Evolutionary conservation across 2,329 filamentous ascomycete species (phyloP).

Genomic region (Botrytis hyacinthi): DNA sequence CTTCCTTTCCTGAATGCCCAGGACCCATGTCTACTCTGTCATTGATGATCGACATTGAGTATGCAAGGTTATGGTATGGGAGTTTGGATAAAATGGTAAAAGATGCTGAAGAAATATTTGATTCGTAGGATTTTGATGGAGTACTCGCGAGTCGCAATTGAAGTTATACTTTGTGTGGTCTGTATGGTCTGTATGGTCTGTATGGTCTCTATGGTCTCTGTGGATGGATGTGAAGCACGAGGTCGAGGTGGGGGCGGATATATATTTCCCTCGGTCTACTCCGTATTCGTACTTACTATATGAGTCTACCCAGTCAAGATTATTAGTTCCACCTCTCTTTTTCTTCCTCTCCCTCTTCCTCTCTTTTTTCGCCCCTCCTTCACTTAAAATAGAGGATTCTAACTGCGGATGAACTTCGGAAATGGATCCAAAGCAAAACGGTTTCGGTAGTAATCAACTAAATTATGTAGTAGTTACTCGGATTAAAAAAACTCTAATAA

Average conservation of each 20-base stretch:
- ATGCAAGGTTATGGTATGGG: background rate
- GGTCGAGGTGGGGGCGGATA: background rate
- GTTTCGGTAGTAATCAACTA: background rate
- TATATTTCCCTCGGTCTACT: background rate
- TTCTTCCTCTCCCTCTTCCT: background rate
- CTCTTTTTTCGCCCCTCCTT: background rate
- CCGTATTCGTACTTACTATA: background rate
- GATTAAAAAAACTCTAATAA: background rate
- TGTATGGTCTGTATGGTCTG: no score
- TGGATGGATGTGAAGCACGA: background rate
- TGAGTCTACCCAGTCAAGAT: background rate
- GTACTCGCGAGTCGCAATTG: background rate
- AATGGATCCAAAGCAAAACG: background rate
- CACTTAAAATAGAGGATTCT: background rate
- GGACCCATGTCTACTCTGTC: background rate
- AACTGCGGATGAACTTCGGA: background rate
- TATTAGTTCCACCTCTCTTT: background rate
- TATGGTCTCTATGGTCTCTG: no score
- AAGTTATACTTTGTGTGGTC: background rate
- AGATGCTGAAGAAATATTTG: background rate
- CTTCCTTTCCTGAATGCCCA: background rate
- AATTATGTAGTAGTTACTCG: background rate
- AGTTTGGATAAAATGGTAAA: background rate
- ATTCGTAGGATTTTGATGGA: background rate
- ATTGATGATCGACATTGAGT: background rate